Percentiles rank a stretch among this genome's conserved stretches.
Conservation (phyloP, 305 asterid species). For the Euphrasia arctica region DNA sequence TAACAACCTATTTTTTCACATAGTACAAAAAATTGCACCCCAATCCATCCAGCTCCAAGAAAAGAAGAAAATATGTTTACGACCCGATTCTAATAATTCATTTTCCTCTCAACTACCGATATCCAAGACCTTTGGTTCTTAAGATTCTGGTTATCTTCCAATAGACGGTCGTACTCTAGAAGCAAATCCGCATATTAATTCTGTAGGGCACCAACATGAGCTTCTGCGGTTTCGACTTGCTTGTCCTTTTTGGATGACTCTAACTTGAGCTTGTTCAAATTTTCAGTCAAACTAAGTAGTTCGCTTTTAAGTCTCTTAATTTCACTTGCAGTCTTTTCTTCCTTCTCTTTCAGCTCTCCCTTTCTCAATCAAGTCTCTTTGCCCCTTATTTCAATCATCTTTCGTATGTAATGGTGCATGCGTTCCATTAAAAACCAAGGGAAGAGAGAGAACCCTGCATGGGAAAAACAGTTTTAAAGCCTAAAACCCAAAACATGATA, state of each 20-base stretch:
- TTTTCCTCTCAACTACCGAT: conserved; percentile 21
- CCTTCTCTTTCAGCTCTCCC: conserved; percentile 77
- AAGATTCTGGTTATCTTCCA: conserved; percentile 90
- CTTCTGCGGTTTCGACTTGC: conserved; percentile 79
- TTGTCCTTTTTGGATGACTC: conserved; percentile 60
- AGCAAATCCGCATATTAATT: conserved; percentile 87
- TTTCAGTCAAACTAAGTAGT: conserved; percentile 46
- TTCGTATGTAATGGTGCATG: conserved; percentile 81
- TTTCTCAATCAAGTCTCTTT: conserved; percentile 69
- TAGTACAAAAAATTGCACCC: not conserved
- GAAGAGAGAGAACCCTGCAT: conserved; percentile 75
- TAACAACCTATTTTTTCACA: too few species aligned
- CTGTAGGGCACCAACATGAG: conserved; percentile 73
- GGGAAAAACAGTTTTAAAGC: not conserved
- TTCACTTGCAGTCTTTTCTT: conserved; percentile 59
- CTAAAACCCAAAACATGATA: too few species aligned
- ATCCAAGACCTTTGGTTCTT: conserved; percentile 32
- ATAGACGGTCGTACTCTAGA: conserved; percentile 76
- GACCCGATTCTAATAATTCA: conserved; percentile 27
- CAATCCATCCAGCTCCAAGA: not conserved
- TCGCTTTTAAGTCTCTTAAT: conserved; percentile 50
- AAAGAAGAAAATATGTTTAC: conserved; percentile 1
- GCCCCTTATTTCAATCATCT: conserved; percentile 55
- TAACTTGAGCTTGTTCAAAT: conserved; percentile 59
- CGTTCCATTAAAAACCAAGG: conserved; percentile 89